Percentiles rank a stretch among this genome's conserved stretches.
phyloP scores from a whole-genome alignment of 1,284 basidiomycete genomes.

The Naganishia sp. region DNA sequence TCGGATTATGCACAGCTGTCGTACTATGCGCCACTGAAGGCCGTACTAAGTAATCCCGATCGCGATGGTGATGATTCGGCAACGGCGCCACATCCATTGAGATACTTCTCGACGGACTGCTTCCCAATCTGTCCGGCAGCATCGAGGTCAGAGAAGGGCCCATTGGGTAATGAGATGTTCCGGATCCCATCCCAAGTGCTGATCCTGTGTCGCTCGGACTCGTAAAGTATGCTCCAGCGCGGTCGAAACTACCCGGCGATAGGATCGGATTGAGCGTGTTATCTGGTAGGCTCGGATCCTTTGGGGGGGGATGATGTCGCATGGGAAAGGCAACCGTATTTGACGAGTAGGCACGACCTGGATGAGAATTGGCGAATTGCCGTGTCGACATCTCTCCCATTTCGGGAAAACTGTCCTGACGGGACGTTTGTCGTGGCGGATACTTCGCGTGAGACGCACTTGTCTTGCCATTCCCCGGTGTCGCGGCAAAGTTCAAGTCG shows the following conservation, averaged over 20 bases:
- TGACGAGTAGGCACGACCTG: neutral
- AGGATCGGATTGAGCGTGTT: neutral
- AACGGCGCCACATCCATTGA: neutral
- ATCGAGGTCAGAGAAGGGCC: neutral
- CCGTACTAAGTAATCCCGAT: neutral
- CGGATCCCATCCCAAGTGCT: neutral
- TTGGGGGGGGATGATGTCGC: neutral
- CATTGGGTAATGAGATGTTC: neutral
- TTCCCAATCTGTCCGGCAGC: constrained; percentile 4
- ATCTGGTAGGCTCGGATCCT: neutral
- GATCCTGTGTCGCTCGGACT: constrained; percentile 25
- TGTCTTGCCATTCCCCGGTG: neutral
- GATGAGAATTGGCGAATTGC: neutral
- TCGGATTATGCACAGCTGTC: constrained; percentile 20
- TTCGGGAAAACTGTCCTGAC: neutral
- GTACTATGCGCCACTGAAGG: constrained; percentile 11
- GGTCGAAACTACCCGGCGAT: constrained; percentile 3
- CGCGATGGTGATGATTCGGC: neutral
- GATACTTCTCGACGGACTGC: constrained; percentile 1
- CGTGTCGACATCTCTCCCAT: neutral
- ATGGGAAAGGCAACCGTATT: neutral
- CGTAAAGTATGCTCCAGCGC: constrained; percentile 18
- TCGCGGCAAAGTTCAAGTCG: neutral
- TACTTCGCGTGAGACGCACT: neutral
- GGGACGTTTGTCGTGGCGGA: neutral